Evolutionary conservation across 1,284 basidiomycete genomes (phyloP), one percentile per base, ranked within the genome.

Genomic region (Schizophyllum commune): DNA sequence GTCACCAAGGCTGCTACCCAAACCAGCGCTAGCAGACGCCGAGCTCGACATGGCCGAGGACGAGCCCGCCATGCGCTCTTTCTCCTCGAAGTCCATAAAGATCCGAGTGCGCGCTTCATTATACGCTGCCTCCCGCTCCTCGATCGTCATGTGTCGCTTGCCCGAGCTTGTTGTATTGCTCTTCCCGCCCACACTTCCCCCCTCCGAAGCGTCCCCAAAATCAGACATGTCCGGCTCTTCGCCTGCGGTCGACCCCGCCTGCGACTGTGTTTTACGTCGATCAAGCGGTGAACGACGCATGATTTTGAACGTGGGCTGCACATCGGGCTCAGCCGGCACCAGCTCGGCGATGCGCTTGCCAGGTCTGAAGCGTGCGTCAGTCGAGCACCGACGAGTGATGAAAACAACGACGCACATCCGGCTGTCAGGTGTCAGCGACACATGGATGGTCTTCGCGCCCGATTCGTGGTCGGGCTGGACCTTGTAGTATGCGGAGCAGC

Each of bases 81-180:
- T 89, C 67, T 88, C 88, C 68, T 89, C 81, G 67, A 91, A 90
- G 63, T 75, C 84, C 82, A 88, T 86, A 74, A 92, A 93, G 65
- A 93, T 93, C 60, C 91, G 82, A 47, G 84, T 85, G 54, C 91
- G 84, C 32, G 91, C 91, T 71, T 89, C 84, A 60, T 90, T 87
- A 68, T 93, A 93, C 13, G 88, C 91, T 1, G 89, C 91, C 69
- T 89, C 89, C 56, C 91, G 85, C 71, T 92, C 85, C 67, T 88
- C 86, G 52, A 92, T 86, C 1, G 90, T 91, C 75, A 83, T 82
- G 39, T 80, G 79, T 68, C 88, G 85, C 74, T 86, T 89, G 67
- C 72, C 78, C 64, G 81, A 78, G 58, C 74, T 83, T 17, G 39
- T 47, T 13, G 81, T 76, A 68, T 79, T 85, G 69, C 85, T 87